Evolutionary conservation across 2,329 filamentous ascomycete species (phyloP).

Genomic region (Xylaria sp.): DNA sequence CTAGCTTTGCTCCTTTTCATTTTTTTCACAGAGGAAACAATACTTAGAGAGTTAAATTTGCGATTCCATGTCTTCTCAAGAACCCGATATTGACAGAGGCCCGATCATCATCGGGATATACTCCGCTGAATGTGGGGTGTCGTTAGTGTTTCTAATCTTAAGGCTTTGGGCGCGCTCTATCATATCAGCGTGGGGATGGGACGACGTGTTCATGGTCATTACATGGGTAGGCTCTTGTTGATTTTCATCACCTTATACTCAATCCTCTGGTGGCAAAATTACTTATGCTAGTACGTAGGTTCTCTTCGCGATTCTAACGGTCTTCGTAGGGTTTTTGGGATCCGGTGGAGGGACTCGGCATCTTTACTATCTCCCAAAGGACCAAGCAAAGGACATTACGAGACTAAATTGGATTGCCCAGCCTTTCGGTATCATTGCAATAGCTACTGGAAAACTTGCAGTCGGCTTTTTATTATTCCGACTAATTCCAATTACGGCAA

Average conservation of each 20-base stretch:
- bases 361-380: not conserved
- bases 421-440: not conserved
- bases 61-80: no score
- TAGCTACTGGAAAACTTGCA: slow-evolving; percentile 7
- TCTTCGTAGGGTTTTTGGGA: not conserved
- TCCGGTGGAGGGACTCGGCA: not conserved
- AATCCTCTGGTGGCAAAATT: no score
- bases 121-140: no score
- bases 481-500: not conserved
- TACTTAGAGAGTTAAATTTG: no score
- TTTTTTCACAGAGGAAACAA: no score
- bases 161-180: not conserved
- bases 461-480: slow-evolving; percentile 14
- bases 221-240: slow-evolving; percentile 22
- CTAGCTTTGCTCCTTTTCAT: no score
- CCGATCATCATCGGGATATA: no score
- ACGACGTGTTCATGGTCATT: slow-evolving; percentile 18
- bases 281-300: no score
- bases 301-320: not conserved
- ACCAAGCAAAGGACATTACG: not conserved
- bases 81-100: no score
- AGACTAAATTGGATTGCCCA: slow-evolving; percentile 7
- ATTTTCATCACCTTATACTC: no score
- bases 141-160: not conserved
- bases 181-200: not conserved